Evolutionary conservation across 495 filamentous ascomycete genomes (phyloP), one percentile per base, ranked within the genome.

Genomic region (Penicillium fimorum): DNA sequence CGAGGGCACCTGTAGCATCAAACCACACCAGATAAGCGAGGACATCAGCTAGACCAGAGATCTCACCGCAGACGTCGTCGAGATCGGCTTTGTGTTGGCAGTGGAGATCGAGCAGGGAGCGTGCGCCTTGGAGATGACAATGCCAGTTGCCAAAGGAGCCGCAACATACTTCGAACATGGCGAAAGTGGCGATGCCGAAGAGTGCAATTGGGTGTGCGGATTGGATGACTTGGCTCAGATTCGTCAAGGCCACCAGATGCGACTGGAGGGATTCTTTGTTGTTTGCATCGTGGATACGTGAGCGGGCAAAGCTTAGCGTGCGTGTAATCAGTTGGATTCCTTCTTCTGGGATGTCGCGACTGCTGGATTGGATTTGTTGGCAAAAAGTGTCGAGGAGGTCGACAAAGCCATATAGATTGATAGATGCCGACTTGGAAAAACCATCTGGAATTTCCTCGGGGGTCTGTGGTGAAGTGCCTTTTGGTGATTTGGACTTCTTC

Each of bases 1-100:
- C 59, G 4, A 72, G 50, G 13, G 68, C 62, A 3, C 70, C 70
- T 3, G 60, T 64, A 15, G 64, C 63, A 44, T 72, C 70, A 41
- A 69, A 72, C 70, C 70, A 72, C 1, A 71, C 63, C 1, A 72
- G 62, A 37, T 69, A 68, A 15, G 66, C 62, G 9, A 72, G 56
- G 2, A 72, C 60, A 35, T 72, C 62, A 4, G 56, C 59, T 2
- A 70, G 46, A 5, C 68, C 70, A 0, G 64, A 58, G 4, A 71
- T 63, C 18, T 56, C 61, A 0, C 37, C 33, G 12, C 60, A 58
- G 3, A 72, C 56, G 4, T 18, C 25, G 41, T 70, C 64, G 15
- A 72, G 51, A 5, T 71, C 60, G 13, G 46, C 44, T 32, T 64
- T 67, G 46, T 61, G 58, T 3, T 49, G 58, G 47, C 70, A 72